phyloP scores from a whole-genome alignment of 164 flowering plant genomes.

The Nymphaea colorata region DNA sequence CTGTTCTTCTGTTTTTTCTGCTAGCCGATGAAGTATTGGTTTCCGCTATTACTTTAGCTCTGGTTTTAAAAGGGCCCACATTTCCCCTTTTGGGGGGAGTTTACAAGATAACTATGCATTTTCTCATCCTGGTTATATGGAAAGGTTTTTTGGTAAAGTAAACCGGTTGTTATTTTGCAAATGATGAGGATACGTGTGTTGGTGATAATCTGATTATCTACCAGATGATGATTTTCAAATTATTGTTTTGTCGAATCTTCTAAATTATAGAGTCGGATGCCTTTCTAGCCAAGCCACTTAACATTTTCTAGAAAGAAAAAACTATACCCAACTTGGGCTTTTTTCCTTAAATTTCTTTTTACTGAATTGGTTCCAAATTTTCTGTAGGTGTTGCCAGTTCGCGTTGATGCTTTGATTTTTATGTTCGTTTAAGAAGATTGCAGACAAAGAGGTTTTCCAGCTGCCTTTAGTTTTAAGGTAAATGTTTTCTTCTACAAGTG shows the following conservation, averaged over 20 bases:
- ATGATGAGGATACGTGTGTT: not conserved
- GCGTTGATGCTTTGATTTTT: not conserved
- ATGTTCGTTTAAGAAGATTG: not conserved
- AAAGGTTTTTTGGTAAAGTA: too few species aligned
- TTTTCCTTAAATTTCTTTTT: not conserved
- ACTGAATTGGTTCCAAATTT: too few species aligned
- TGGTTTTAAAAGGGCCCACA: too few species aligned
- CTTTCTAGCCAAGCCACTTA: not conserved
- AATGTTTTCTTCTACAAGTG: not conserved
- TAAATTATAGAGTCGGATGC: not conserved
- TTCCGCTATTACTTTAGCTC: too few species aligned
- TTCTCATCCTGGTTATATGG: too few species aligned
- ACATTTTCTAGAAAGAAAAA: not conserved
- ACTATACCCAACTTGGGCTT: not conserved
- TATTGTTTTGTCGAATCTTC: not conserved
- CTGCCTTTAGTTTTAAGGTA: not conserved
- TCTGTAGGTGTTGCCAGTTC: not conserved
- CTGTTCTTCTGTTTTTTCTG: too few species aligned
- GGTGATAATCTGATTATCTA: not conserved
- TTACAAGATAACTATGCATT: too few species aligned
- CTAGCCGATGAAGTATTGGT: too few species aligned
- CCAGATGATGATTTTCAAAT: not conserved
- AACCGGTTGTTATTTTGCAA: not conserved
- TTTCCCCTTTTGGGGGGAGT: too few species aligned
- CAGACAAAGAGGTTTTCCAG: not conserved